Percentiles rank a stretch among this genome's conserved stretches.
These are phyloP conservation scores for Lentinula sp. DNA, from an alignment of 768 basidiomycete genomes.

Conservation along the genomic window DNA sequence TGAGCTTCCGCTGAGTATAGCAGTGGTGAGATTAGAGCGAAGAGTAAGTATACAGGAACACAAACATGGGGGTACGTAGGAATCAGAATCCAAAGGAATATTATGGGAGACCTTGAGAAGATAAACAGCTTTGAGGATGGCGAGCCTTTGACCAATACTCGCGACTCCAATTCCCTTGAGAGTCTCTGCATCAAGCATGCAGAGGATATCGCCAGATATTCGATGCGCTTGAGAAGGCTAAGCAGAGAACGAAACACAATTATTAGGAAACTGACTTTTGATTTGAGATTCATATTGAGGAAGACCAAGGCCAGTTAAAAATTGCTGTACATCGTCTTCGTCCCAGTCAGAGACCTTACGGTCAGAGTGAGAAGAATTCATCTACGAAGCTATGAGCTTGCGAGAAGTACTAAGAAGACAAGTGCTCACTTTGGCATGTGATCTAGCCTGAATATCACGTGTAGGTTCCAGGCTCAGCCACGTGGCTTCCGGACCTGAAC, in stretches of 20 bases:
- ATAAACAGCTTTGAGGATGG: conserved; percentile 91
- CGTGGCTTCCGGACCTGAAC: too few species aligned
- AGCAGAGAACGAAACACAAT: background rate
- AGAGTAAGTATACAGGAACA: conserved; percentile 10
- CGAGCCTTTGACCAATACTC: conserved; percentile 88
- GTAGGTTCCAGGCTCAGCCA: too few species aligned
- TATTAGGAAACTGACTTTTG: conserved; percentile 45
- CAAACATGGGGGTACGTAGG: conserved; percentile 89
- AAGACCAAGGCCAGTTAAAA: conserved; percentile 72
- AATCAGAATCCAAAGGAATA: conserved; percentile 75
- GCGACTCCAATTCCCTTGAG: conserved; percentile 83
- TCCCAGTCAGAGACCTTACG: conserved; percentile 59
- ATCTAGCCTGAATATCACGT: too few species aligned
- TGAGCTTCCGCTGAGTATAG: conserved; percentile 46
- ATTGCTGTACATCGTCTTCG: conserved; percentile 73
- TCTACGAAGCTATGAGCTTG: background rate
- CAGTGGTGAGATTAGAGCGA: background rate
- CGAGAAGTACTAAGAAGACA: background rate
- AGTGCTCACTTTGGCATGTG: background rate
- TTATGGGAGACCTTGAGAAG: conserved; percentile 79
- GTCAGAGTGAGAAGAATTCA: conserved; percentile 21
- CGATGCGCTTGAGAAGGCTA: conserved; percentile 62
- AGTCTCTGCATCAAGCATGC: conserved; percentile 74
- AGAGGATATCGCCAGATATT: conserved; percentile 87
- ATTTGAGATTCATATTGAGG: conserved; percentile 82